A percentile compares a stretch with the other conserved stretches of the same genome.
Conservation (phyloP, 1,284 basidiomycete genomes). For the Ceratobasidium sp. region DNA sequence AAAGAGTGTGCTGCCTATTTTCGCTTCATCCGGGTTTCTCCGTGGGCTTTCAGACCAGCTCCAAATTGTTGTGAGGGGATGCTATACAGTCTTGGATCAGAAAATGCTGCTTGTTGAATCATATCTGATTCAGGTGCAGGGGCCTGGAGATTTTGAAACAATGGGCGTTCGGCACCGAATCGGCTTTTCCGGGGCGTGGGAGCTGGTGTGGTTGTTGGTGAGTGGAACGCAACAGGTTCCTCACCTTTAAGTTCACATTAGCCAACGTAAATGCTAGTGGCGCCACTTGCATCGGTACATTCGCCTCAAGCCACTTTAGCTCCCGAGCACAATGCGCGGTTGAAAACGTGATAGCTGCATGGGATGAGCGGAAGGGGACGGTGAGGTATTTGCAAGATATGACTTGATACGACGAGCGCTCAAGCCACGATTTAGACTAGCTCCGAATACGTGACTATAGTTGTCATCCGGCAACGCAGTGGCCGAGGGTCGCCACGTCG, state of each 20-base stretch:
- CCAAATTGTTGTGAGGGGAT: too few species aligned
- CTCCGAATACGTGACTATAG: slow-evolving; percentile 11
- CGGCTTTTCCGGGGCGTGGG: too few species aligned
- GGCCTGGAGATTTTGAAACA: too few species aligned
- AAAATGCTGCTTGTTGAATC: too few species aligned
- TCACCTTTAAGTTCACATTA: not conserved
- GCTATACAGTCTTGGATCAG: too few species aligned
- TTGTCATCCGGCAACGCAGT: not conserved
- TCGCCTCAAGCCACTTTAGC: too few species aligned
- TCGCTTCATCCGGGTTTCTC: too few species aligned
- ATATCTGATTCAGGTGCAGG: too few species aligned
- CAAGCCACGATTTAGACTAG: not conserved
- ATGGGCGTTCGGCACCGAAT: too few species aligned
- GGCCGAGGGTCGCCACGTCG: slow-evolving; percentile 18
- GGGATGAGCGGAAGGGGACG: slow-evolving; percentile 15
- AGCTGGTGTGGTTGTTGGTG: too few species aligned
- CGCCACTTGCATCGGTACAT: not conserved
- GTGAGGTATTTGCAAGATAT: slow-evolving; percentile 15
- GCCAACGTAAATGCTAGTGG: not conserved
- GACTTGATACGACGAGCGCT: slow-evolving; percentile 20
- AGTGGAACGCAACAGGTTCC: not conserved
- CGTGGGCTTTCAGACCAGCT: too few species aligned
- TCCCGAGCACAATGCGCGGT: not conserved
- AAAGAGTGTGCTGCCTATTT: too few species aligned
- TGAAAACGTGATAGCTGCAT: not conserved